Conservation (phyloP, 164 flowering plant species). For the Cinnamomum micranthum region DNA sequence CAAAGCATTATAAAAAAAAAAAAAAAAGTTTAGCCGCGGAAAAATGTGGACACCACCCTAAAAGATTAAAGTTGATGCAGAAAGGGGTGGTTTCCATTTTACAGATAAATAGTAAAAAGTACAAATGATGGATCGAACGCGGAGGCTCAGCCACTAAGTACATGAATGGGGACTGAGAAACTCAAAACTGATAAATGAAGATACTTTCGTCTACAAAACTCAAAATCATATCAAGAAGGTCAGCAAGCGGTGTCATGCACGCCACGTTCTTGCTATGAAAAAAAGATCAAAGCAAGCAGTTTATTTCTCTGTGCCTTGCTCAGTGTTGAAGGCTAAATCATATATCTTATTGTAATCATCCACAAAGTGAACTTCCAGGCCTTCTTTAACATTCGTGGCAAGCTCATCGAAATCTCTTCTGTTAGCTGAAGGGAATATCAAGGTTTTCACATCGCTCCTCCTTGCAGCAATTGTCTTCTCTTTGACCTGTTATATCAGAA, state of each 20-base stretch:
- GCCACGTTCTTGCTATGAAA: not conserved
- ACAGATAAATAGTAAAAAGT: not conserved
- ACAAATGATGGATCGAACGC: not conserved
- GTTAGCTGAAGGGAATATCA: conserved; percentile 89
- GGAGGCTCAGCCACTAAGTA: not conserved
- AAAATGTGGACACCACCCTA: not conserved
- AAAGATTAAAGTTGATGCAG: not conserved
- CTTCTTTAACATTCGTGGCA: conserved; percentile 82
- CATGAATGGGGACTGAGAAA: not conserved
- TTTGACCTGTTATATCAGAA: conserved; percentile 58
- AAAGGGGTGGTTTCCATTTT: not conserved
- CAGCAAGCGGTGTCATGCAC: not conserved
- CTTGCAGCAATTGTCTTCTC: conserved; percentile 98
- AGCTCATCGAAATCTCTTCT: conserved; percentile 90
- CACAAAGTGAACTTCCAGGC: conserved; percentile 91
- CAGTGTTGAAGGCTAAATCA: conserved; percentile 54
- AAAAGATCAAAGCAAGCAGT: not conserved
- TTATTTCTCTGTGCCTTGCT: conserved; percentile 19
- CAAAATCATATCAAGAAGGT: not conserved
- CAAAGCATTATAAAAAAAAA: no score
- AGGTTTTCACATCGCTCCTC: conserved; percentile 78
- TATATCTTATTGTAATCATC: conserved; percentile 75
- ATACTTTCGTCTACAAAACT: not conserved
- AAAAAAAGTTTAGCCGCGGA: no score
- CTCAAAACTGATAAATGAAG: not conserved